These are phyloP conservation scores for Pseudogymnoascus sp. DNA, from an alignment of 2,329 filamentous ascomycete genomes.

Conservation along the genomic window DNA sequence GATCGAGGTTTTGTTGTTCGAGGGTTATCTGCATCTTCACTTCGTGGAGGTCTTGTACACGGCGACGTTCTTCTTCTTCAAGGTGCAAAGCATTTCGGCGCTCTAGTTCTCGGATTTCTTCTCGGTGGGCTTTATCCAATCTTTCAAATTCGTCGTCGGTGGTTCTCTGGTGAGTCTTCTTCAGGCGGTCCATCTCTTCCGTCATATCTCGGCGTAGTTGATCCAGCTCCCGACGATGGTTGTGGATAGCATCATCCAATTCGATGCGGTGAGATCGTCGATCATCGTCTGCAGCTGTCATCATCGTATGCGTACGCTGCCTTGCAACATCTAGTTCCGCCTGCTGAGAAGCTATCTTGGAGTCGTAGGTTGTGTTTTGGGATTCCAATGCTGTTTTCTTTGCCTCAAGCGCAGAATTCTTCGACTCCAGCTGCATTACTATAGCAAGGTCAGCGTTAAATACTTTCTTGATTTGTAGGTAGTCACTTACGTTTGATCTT, in stretches of 20 bases:
- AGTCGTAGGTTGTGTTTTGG: slow-evolving; percentile 40
- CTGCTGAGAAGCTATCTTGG: slow-evolving; percentile 46
- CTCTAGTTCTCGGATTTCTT: slow-evolving; percentile 25
- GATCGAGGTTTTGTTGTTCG: slow-evolving; percentile 32
- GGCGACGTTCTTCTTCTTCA: slow-evolving; percentile 53
- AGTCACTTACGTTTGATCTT: slow-evolving; percentile 47
- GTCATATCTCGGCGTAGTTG: slow-evolving; percentile 40
- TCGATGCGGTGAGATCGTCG: slow-evolving; percentile 44
- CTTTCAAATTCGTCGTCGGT: slow-evolving; percentile 40
- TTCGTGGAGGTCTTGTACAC: slow-evolving; percentile 57
- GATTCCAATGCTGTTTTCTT: slow-evolving; percentile 14
- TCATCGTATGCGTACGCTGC: slow-evolving; percentile 41
- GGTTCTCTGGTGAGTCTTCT: slow-evolving; percentile 53
- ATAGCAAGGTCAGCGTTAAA: slow-evolving; percentile 15
- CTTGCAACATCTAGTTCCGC: slow-evolving; percentile 59
- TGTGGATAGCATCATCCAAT: slow-evolving; percentile 45
- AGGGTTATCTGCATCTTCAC: slow-evolving; percentile 45
- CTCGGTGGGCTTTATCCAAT: slow-evolving; percentile 14
- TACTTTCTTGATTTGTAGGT: background rate
- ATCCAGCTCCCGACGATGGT: slow-evolving; percentile 49
- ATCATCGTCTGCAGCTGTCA: slow-evolving; percentile 42
- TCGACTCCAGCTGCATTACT: background rate
- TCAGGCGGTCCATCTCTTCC: slow-evolving; percentile 49
- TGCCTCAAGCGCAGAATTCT: background rate
- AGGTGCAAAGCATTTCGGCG: slow-evolving; percentile 39